These are phyloP conservation scores for Camellia granthamiana DNA, from an alignment of 148 eudicot species.

Conservation along the genomic window DNA sequence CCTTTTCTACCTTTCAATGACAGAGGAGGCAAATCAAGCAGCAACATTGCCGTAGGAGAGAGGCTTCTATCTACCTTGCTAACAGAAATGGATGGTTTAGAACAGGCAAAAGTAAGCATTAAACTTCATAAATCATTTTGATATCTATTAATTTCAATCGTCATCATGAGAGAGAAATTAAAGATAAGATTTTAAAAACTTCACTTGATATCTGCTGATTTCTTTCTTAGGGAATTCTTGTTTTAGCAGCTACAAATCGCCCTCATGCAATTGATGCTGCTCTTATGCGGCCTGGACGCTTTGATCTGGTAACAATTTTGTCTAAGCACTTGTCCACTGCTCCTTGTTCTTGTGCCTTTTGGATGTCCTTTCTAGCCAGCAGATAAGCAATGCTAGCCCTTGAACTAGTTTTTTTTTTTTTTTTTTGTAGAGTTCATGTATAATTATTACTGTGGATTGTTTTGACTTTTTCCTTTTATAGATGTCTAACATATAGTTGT, in stretches of 20 bases:
- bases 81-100: conserved; percentile 15
- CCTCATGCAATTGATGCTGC: conserved; percentile 93
- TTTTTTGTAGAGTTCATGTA: background rate
- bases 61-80: no score
- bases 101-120: conserved; percentile 67
- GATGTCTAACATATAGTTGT: background rate
- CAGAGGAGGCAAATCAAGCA: no score
- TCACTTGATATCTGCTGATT: background rate
- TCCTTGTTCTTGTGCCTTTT: background rate
- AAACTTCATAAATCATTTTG: conserved; percentile 6
- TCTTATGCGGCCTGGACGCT: conserved; percentile 97
- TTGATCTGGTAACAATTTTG: conserved; percentile 36
- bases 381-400: background rate
- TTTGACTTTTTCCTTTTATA: background rate
- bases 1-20: no score
- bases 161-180: background rate
- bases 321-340: background rate
- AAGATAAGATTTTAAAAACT: no score
- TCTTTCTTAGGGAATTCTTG: conserved; percentile 75
- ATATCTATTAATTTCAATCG: background rate
- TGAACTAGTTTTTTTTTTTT: background rate
- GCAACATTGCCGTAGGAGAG: no score
- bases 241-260: conserved; percentile 96
- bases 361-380: background rate
- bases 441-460: background rate